Evolutionary conservation across 805 yeast genomes (phyloP).

Genomic region (Pichia cephalocereana): DNA sequence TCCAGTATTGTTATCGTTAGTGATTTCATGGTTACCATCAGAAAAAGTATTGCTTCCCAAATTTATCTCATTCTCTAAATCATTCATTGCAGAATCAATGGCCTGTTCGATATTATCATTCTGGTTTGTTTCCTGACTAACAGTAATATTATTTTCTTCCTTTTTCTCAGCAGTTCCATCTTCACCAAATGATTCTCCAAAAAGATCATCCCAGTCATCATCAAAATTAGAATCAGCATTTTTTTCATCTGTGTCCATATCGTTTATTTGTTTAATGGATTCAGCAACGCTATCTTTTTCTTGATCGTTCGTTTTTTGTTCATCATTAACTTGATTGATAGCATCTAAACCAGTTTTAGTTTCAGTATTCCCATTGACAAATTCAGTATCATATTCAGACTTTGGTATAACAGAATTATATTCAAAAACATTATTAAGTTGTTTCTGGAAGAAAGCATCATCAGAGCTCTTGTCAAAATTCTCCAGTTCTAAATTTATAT

Average conservation of each 20-base stretch:
- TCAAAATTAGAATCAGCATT: constrained; percentile 4
- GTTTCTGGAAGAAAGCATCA: not conserved
- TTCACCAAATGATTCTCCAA: constrained; percentile 14
- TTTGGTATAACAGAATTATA: not conserved
- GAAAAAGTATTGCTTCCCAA: not conserved
- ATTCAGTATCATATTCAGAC: not conserved
- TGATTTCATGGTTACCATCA: not conserved
- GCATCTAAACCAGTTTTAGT: not conserved
- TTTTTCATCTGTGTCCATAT: constrained; percentile 2
- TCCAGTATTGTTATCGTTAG: constrained; percentile 1
- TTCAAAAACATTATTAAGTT: not conserved
- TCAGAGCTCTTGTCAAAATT: not conserved
- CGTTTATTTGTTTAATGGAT: not conserved
- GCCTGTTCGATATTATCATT: constrained; percentile 7
- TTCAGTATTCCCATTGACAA: not conserved
- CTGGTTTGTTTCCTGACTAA: constrained; percentile 11
- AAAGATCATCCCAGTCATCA: constrained; percentile 24
- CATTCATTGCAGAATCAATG: constrained; percentile 5
- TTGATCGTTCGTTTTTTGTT: not conserved
- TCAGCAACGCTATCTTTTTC: not conserved
- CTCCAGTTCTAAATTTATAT: not conserved
- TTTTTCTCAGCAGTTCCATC: constrained; percentile 3
- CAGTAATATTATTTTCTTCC: constrained; percentile 18
- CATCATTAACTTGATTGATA: not conserved
- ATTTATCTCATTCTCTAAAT: constrained; percentile 13